Base-by-base conservation (phyloP, 768 basidiomycete species). In the Plicaturopsis crispa region DNA sequence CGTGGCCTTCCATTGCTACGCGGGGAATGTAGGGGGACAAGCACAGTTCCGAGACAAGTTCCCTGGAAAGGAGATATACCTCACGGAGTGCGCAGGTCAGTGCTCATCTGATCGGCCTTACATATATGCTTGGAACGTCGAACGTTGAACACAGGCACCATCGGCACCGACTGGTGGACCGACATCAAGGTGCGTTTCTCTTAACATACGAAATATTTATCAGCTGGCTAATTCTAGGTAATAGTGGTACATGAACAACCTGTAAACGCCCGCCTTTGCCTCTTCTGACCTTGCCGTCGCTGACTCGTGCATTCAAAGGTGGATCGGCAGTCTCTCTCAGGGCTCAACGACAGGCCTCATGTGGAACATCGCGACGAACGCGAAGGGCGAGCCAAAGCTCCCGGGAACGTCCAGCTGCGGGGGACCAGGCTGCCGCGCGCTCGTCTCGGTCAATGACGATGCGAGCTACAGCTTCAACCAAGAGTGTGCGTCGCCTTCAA, bases 341-440 rank as follows among this genome's bases (percentile, higher is more conserved):
- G 63, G 65, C 45, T 46, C 67, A 4, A 60, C 56, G 35, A 51
- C 72, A 24, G 80, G 65, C 0, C 59, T 86, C 16, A 81, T 84
- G 77, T 88, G 84, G 83, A 84, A 83, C 49, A 57, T 85, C 31
- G 84, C 80, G 0, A 65, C 80, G 6, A 75, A 85, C 30, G 62
- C 72, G 0, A 69, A 56, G 24, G 82, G 84, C 0, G 55, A 72
- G n/a, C 84, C 84, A 2, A 72, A 70, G 50, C 63, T 80, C 3
- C 80, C 82, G 0, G 77, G 78, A 4, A 73, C 77, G 2, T 61
- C 61, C 39, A 81, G 78, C 41, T 88, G 84, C 43, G 65, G 66
- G 1, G 69, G 69, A 4, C 50, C 68, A 13, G 78, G 80, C 11
- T 88, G 84, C 50, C 70, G 84, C 11, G 72, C 73, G 2, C 66